Conservation (phyloP, 2,329 filamentous ascomycete species). For the Thielaviopsis populi region DNA sequence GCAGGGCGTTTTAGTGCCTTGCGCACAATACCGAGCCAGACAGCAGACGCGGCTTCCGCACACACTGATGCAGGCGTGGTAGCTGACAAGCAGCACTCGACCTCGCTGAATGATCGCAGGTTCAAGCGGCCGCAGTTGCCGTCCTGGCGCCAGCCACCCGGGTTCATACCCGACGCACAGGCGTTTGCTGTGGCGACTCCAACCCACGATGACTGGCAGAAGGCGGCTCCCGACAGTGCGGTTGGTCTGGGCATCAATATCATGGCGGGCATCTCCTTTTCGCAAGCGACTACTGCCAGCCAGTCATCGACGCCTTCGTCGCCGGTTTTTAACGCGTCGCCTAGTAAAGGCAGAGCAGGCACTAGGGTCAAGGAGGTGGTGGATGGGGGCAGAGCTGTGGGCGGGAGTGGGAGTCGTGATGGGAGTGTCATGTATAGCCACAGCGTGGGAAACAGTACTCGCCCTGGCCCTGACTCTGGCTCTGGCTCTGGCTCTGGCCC, state of each 20-base stretch:
- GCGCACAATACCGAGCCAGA: neutral
- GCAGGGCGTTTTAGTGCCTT: neutral
- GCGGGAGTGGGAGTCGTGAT: neutral
- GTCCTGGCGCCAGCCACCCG: neutral
- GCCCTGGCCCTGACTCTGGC: no score
- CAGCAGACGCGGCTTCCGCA: neutral
- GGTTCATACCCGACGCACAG: neutral
- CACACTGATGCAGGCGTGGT: no score
- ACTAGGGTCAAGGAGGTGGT: constrained; percentile 4
- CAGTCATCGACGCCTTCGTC: constrained; percentile 20
- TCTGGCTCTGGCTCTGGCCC: no score
- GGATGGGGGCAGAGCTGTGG: constrained; percentile 13
- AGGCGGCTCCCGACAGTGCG: neutral
- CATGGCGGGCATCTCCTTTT: constrained; percentile 23
- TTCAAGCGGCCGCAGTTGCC: constrained; percentile 4
- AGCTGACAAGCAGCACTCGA: neutral
- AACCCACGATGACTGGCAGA: neutral
- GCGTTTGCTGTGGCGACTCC: constrained; percentile 9
- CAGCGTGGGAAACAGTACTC: neutral
- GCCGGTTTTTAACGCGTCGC: constrained; percentile 22
- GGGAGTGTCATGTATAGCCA: neutral
- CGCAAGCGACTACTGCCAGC: constrained; percentile 32
- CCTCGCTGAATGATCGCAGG: neutral
- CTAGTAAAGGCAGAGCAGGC: constrained; percentile 5
- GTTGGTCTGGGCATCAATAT: constrained; percentile 13